Evolutionary conservation across 495 filamentous ascomycete genomes (phyloP).

Genomic region (Rhypophila decipiens): DNA sequence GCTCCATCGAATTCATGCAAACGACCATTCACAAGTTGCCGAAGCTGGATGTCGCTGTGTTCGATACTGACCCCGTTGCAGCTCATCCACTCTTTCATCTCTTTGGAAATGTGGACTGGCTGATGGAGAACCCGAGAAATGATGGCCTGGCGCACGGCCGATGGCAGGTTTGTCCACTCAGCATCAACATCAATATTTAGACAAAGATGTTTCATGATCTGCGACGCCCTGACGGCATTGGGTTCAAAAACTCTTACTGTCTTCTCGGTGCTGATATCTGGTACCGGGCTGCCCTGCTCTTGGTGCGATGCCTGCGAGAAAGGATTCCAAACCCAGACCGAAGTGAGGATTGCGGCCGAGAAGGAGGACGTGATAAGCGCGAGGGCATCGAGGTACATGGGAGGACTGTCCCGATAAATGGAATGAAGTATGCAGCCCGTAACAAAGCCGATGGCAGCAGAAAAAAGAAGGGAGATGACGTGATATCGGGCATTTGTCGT

Average conservation of each 20-base stretch:
- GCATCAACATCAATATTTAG: constrained; percentile 12
- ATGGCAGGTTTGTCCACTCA: constrained; percentile 10
- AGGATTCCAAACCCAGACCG: constrained; percentile 15
- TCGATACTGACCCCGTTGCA: neutral
- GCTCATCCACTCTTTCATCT: constrained; percentile 4
- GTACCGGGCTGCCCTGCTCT: neutral
- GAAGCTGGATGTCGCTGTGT: constrained; percentile 15
- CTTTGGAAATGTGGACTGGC: neutral
- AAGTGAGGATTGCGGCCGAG: constrained; percentile 11
- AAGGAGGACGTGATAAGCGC: constrained; percentile 11
- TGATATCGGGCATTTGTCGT: constrained; percentile 17
- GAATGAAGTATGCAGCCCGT: constrained; percentile 14
- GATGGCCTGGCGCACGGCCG: constrained; percentile 7
- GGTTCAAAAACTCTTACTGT: neutral
- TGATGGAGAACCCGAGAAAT: constrained; percentile 8
- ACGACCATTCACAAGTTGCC: too few relatives aligned
- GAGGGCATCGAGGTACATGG: constrained; percentile 13
- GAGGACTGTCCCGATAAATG: neutral
- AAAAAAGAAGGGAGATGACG: constrained; percentile 13
- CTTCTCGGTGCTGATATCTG: too few relatives aligned
- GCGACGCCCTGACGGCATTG: neutral
- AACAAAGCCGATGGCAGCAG: constrained; percentile 17
- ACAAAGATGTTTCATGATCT: constrained; percentile 15
- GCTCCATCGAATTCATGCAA: too few relatives aligned
- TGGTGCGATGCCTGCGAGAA: neutral